Conservation (phyloP, 2,329 filamentous ascomycete genomes). For the Fusarium sp. region DNA sequence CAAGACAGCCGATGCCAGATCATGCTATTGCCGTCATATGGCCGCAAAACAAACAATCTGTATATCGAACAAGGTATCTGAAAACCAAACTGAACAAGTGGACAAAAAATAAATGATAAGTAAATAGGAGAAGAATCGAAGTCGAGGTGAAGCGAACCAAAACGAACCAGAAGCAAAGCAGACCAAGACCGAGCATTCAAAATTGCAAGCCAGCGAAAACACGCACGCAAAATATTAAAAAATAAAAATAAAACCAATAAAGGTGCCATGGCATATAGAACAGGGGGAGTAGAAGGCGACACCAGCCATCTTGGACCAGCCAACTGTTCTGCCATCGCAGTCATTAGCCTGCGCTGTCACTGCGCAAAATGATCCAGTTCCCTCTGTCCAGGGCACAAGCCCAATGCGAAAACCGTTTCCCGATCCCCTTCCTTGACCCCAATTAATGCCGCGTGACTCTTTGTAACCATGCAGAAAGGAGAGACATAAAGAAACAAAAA, state of each 20-base stretch:
- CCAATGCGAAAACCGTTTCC: conserved; percentile 49
- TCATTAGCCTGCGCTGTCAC: conserved; percentile 60
- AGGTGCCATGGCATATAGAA: conserved; percentile 57
- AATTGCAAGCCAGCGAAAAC: conserved; percentile 24
- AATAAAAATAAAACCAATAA: conserved; percentile 45
- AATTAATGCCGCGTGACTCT: conserved; percentile 48
- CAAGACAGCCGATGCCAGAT: conserved; percentile 35
- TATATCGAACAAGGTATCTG: conserved; percentile 74
- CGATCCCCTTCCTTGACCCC: conserved; percentile 47
- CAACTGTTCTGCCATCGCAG: conserved; percentile 60
- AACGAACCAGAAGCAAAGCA: conserved; percentile 17
- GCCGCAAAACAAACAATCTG: conserved; percentile 53
- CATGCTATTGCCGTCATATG: conserved; percentile 43
- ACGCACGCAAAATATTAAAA: conserved; percentile 49
- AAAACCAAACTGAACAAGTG: conserved; percentile 50
- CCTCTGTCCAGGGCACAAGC: conserved; percentile 47
- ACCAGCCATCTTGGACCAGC: conserved; percentile 66
- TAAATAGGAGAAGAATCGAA: conserved; percentile 47
- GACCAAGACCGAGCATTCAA: conserved; percentile 13
- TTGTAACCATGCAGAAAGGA: conserved; percentile 42
- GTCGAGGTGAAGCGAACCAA: conserved; percentile 43
- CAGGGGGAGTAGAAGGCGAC: conserved; percentile 57
- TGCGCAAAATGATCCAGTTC: conserved; percentile 51
- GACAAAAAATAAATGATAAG: conserved; percentile 41
- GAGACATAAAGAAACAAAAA: conserved; percentile 28